Evolutionary conservation across 208 protist species (phyloP).

Genomic region (Balamuthia mandrillaris): DNA sequence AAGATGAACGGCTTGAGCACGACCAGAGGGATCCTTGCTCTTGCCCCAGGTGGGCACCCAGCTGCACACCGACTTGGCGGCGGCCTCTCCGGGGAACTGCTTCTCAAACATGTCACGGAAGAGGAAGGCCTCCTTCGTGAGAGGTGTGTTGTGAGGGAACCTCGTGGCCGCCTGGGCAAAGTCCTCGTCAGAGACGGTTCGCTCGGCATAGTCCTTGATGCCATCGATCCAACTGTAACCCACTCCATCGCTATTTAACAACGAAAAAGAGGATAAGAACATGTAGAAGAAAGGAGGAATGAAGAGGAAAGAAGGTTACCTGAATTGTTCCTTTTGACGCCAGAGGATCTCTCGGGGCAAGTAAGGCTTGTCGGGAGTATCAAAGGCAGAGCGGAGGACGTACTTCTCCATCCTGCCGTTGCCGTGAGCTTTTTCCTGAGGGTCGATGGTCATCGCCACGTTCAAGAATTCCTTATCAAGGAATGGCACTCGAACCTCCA

Average conservation of each 20-base stretch:
- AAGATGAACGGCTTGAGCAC: slow-evolving; percentile 47
- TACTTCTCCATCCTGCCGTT: slow-evolving; percentile 74
- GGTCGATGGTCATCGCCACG: slow-evolving; percentile 73
- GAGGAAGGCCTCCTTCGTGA: slow-evolving; percentile 83
- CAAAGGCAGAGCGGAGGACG: slow-evolving; percentile 70
- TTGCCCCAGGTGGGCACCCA: slow-evolving; percentile 61
- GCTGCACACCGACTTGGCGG: slow-evolving; percentile 41
- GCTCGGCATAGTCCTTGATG: slow-evolving; percentile 73
- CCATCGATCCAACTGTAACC: slow-evolving; percentile 85
- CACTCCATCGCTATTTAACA: slow-evolving; percentile 65
- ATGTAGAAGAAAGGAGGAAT: background rate
- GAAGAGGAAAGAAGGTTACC: background rate
- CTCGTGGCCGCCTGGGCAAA: slow-evolving; percentile 53
- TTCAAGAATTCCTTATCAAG: slow-evolving; percentile 82
- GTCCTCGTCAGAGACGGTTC: slow-evolving; percentile 71
- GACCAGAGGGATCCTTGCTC: slow-evolving; percentile 51
- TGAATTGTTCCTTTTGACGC: slow-evolving; percentile 86
- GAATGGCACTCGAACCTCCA: slow-evolving; percentile 86
- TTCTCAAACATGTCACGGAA: slow-evolving; percentile 76
- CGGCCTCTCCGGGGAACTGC: slow-evolving; percentile 63
- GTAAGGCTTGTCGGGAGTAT: slow-evolving; percentile 67
- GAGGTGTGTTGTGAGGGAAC: slow-evolving; percentile 81
- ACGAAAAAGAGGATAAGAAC: background rate
- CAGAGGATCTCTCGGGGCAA: slow-evolving; percentile 78
- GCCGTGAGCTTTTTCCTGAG: slow-evolving; percentile 73